A percentile compares a stretch with the other conserved stretches of the same genome.
Evolutionary conservation across 257 asterid genomes (phyloP).

Genomic region (Galeopsis tetrahit): DNA sequence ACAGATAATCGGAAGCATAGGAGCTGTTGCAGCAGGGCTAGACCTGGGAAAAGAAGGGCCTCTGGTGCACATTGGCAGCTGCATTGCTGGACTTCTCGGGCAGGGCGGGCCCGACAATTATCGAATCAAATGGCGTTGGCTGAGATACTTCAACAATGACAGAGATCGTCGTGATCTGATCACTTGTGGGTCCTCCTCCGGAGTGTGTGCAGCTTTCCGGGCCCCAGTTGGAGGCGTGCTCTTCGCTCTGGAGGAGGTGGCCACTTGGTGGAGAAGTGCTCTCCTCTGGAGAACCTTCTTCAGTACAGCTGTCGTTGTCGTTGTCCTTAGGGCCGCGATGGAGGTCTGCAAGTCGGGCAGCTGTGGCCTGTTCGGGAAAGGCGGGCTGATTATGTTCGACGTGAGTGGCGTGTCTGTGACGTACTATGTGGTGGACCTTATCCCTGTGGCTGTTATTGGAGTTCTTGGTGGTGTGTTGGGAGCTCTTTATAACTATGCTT

Average conservation of each 20-base stretch:
- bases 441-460: slow-evolving; percentile 76
- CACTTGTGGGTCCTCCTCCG: slow-evolving; percentile 88
- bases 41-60: slow-evolving; percentile 97
- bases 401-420: slow-evolving; percentile 76
- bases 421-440: slow-evolving; percentile 58
- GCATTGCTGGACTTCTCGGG: slow-evolving; percentile 80
- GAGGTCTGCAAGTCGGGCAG: slow-evolving; percentile 68
- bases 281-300: slow-evolving; percentile 94
- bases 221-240: slow-evolving; percentile 92
- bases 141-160: slow-evolving; percentile 87
- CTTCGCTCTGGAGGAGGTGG: slow-evolving; percentile 88
- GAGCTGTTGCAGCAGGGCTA: slow-evolving; percentile 89
- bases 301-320: slow-evolving; percentile 92
- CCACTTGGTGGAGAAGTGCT: slow-evolving; percentile 98
- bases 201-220: slow-evolving; percentile 95
- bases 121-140: slow-evolving; percentile 82
- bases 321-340: slow-evolving; percentile 82
- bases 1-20: slow-evolving; percentile 89
- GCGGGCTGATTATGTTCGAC: slow-evolving; percentile 90
- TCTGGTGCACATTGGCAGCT: slow-evolving; percentile 80
- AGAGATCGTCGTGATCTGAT: slow-evolving; percentile 87
- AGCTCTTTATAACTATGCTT: slow-evolving; percentile 71
- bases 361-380: slow-evolving; percentile 85
- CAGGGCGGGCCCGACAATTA: slow-evolving; percentile 87
- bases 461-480: slow-evolving; percentile 86